Base-by-base conservation (phyloP, 2,329 filamentous ascomycete species). In the Apiospora phragmitis region DNA sequence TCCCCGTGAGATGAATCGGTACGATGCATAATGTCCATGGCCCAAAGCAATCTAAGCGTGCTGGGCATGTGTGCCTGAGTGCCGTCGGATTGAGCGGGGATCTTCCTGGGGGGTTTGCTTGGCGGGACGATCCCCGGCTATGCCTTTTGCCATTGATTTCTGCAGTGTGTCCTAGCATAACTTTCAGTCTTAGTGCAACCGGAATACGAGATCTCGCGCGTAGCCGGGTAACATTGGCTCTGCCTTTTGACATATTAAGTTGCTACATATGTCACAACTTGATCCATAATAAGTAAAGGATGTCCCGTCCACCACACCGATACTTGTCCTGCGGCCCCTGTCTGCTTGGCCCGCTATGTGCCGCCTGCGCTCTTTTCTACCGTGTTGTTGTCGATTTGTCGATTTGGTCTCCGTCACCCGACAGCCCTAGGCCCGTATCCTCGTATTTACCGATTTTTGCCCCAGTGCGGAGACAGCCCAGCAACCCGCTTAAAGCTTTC, bases 181-280 rank as follows among this genome's bases (percentile, higher is more conserved):
- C 8, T n/a, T 59, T 8, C 51, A 9, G 29, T n/a, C 8, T 62
- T 62, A 62, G 55, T 62, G 32, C 55, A 29, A n/a, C 55, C 18
- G 18, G 55, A 62, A 62, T 62, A 62, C 55, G 55, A 62, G 55
- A 38, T 62, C 18, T 62, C 55, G 18, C 55, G 32, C 55, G 55
- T 38, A 62, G 29, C 55, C 32, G 32, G 55, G 29, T 62, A 38
- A 62, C 29, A 62, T 62, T 62, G 16, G 16, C 21, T 6, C 35
- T 55, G 51, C 51, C 11, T 45, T 21, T 45, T 9, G 43, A 5
- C 43, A 8, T 8, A 6, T n/a, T 18, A 21, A 9, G 6, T 2
- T 47, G 18, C 29, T 9, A 49, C n/a, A n/a, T 16, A 29, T 38
- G 32, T 38, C 55, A 38, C 55, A 62, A 35, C 32, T 21, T 38